Percentiles rank a stretch among this genome's conserved stretches.
These are phyloP conservation scores for Candida ascalaphidarum DNA, from an alignment of 805 yeast species.

Conservation along the genomic window DNA sequence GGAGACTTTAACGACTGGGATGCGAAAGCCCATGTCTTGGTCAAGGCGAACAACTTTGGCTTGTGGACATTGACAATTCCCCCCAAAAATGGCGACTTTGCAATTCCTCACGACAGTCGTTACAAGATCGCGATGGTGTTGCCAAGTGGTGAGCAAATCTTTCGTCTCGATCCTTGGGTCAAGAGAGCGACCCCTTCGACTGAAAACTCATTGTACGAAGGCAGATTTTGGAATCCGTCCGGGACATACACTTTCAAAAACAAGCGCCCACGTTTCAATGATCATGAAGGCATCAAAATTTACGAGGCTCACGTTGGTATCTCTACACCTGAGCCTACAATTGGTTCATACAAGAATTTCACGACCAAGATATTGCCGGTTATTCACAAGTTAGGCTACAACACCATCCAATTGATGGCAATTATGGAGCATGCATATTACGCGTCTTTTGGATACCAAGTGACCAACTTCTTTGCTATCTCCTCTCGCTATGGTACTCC, in stretches of 20 bases:
- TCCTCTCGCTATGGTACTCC: slow-evolving; percentile 93
- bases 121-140: slow-evolving; percentile 62
- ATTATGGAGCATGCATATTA: slow-evolving; percentile 98
- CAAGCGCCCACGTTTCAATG: slow-evolving; percentile 46
- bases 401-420: slow-evolving; percentile 94
- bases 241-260: slow-evolving; percentile 51
- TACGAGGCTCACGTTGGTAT: slow-evolving; percentile 97
- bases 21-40: slow-evolving; percentile 44
- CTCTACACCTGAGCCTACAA: slow-evolving; percentile 79
- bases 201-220: slow-evolving; percentile 58
- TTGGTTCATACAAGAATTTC: slow-evolving; percentile 83
- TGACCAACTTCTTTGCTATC: slow-evolving; percentile 84
- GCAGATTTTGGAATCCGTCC: slow-evolving; percentile 86
- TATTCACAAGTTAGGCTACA: slow-evolving; percentile 78
- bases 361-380: slow-evolving; percentile 75
- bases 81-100: slow-evolving; percentile 45
- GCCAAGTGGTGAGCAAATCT: slow-evolving; percentile 62
- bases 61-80: slow-evolving; percentile 58
- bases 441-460: slow-evolving; percentile 97
- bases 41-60: slow-evolving; percentile 54
- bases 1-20: slow-evolving; percentile 94
- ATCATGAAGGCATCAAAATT: slow-evolving; percentile 47
- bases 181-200: slow-evolving; percentile 69
- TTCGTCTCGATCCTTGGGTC: slow-evolving; percentile 87
- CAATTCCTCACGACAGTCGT: slow-evolving; percentile 75